Base-by-base conservation (phyloP, 2,329 filamentous ascomycete genomes). In the Colletotrichum nymphaeae region DNA sequence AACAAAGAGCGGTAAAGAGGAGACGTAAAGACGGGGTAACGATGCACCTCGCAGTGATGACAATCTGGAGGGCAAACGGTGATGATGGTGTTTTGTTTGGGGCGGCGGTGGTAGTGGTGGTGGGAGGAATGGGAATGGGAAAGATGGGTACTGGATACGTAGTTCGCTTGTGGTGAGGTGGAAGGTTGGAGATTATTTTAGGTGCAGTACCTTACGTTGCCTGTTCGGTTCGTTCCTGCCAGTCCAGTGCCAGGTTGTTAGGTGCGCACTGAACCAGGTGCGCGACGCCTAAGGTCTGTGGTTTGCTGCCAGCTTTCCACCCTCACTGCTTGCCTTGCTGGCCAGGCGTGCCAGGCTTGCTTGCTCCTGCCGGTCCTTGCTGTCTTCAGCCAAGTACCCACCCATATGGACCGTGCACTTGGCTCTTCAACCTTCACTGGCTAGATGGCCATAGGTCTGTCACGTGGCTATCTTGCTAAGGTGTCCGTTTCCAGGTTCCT, bases 41-140 rank as follows among this genome's bases (percentile, higher is more conserved):
- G 69, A 73, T 75, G 73, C 74, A 75, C 69, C 73, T 73, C 67
- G 57, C 74, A 75, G 74, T 56, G 74, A 75, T 75, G 74, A 42
- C 73, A 73, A 75, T 73, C 69, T 75, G 73, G 69, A 73, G 73
- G 74, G 74, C 74, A 75, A 75, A 64, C 63, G 57, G 65, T 74
- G 74, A 42, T 67, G 63, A 57, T 69, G 62, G 73, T 66, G 42
- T 49, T 49, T 75, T 75, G 66, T 74, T 73, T 75, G 65, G 69
- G 42, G 62, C 49, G 71, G 63, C 35, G 59, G 67, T 56, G 71
- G 63, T 46, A 52, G 42, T 49, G 67, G 63, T 46, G 37, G 58
- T 52, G 60, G 73, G 53, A 49, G 63, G 74, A 74, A 71, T 67
- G 71, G 63, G 72, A 74, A 71, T 67, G 71, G 28, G 62, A 71